phyloP scores from a whole-genome alignment of 805 yeast species.

The Ogataea polymorpha region DNA sequence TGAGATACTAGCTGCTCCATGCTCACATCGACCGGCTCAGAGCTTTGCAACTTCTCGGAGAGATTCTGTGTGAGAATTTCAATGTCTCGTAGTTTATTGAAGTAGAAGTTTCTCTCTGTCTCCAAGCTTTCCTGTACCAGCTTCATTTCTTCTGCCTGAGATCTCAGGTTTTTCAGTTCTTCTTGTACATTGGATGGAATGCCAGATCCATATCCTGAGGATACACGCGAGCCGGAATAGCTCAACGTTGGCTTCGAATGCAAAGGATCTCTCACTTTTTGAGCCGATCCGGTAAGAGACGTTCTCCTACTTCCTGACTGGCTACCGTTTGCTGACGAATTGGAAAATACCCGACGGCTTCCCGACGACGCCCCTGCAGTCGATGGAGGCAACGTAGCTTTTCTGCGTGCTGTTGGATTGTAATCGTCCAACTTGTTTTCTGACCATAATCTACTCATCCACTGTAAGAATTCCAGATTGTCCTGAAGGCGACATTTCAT shows the following conservation, averaged over 20 bases:
- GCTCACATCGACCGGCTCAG: slow-evolving; percentile 23
- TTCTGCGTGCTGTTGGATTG: slow-evolving; percentile 64
- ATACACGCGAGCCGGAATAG: slow-evolving; percentile 5
- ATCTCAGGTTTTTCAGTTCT: slow-evolving; percentile 48
- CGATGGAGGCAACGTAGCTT: slow-evolving; percentile 14
- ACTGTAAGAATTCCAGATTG: slow-evolving; percentile 89
- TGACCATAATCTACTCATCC: slow-evolving; percentile 83
- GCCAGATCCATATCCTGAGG: slow-evolving; percentile 11
- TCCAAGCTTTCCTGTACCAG: slow-evolving; percentile 64
- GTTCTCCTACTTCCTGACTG: slow-evolving; percentile 22
- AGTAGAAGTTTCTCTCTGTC: slow-evolving; percentile 86
- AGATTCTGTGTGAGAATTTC: slow-evolving; percentile 74
- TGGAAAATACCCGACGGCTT: slow-evolving; percentile 16
- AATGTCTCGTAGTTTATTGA: slow-evolving; percentile 82
- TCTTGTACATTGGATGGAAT: slow-evolving; percentile 28
- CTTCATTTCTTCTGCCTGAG: slow-evolving; percentile 55
- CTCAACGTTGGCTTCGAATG: slow-evolving; percentile 8
- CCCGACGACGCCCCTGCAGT: slow-evolving; percentile 10
- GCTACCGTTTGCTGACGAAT: slow-evolving; percentile 10
- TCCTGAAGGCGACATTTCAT: slow-evolving; percentile 90
- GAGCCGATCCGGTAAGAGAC: slow-evolving; percentile 17
- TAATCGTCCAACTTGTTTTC: slow-evolving; percentile 71
- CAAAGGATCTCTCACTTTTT: slow-evolving; percentile 12
- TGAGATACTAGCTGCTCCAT: slow-evolving; percentile 48
- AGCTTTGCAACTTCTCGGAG: slow-evolving; percentile 44